Percentiles rank a stretch among this genome's conserved stretches.
phyloP scores from a whole-genome alignment of 257 asterid species.

The Mitragyna speciosa region DNA sequence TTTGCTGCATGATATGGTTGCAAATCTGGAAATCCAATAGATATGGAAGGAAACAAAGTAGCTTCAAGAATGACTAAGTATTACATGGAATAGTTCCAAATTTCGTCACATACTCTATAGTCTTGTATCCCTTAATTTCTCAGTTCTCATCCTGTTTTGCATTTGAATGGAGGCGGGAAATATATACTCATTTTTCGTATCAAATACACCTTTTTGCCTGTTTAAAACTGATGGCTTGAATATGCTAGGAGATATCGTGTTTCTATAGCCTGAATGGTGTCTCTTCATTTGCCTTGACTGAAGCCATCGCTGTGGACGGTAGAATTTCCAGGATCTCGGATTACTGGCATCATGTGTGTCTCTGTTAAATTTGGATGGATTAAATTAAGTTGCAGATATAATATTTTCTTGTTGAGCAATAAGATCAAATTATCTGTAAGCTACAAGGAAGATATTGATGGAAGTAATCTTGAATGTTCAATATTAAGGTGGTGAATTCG shows the following conservation, averaged over 20 bases:
- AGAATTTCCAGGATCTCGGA: not conserved
- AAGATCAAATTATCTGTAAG: not conserved
- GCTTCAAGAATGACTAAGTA: not conserved
- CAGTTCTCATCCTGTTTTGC: not conserved
- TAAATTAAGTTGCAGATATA: not conserved
- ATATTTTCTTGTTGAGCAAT: not conserved
- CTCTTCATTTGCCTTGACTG: not conserved
- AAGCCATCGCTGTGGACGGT: not conserved
- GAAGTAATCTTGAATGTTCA: not conserved
- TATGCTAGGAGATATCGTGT: not conserved
- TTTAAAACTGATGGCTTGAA: conserved; percentile 1
- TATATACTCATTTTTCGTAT: not conserved
- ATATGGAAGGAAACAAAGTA: not conserved
- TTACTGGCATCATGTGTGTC: not conserved
- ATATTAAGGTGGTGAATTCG: not conserved
- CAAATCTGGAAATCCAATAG: not conserved
- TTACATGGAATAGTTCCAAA: not conserved
- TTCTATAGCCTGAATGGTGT: not conserved
- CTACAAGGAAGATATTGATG: not conserved
- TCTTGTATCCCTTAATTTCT: not conserved
- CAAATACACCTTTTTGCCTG: not conserved
- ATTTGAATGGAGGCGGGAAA: not conserved
- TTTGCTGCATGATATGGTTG: not conserved
- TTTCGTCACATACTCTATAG: not conserved
- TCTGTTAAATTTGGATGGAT: not conserved